Evolutionary conservation across 306 rosid genomes (phyloP).

Genomic region (Rosa chinensis): DNA sequence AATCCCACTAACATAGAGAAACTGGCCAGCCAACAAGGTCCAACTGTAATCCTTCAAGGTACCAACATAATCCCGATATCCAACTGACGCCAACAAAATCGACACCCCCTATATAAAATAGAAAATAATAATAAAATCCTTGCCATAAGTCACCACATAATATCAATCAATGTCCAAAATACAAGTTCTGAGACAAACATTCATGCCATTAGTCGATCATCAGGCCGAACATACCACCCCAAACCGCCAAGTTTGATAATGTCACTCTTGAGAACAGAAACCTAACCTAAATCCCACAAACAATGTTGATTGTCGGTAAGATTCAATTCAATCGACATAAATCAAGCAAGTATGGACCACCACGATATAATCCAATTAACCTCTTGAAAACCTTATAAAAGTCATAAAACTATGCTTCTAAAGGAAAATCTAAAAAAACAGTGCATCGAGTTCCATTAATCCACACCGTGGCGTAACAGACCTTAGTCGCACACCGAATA

Average conservation of each 20-base stretch:
- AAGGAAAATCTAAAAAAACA: too few relatives aligned
- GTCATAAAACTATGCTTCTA: too few relatives aligned
- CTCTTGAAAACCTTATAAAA: neutral
- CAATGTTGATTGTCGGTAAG: neutral
- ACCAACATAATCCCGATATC: neutral
- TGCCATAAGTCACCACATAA: neutral
- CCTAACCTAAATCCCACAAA: neutral
- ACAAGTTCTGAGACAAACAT: neutral
- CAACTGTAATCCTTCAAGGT: too few relatives aligned
- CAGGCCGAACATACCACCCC: neutral
- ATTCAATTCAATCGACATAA: neutral
- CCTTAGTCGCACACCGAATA: too few relatives aligned
- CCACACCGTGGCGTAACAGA: too few relatives aligned
- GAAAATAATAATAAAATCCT: too few relatives aligned
- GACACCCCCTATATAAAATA: neutral
- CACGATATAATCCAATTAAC: neutral
- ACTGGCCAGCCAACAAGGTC: too few relatives aligned
- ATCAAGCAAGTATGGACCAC: neutral
- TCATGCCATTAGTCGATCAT: neutral
- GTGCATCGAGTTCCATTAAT: too few relatives aligned
- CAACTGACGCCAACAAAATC: neutral
- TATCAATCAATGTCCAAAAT: neutral
- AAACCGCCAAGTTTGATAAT: neutral
- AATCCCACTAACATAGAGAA: too few relatives aligned
- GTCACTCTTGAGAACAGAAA: neutral